These are phyloP conservation scores for Groenewaldozyma salmanticensis DNA, from an alignment of 805 yeast genomes.

Conservation along the genomic window DNA sequence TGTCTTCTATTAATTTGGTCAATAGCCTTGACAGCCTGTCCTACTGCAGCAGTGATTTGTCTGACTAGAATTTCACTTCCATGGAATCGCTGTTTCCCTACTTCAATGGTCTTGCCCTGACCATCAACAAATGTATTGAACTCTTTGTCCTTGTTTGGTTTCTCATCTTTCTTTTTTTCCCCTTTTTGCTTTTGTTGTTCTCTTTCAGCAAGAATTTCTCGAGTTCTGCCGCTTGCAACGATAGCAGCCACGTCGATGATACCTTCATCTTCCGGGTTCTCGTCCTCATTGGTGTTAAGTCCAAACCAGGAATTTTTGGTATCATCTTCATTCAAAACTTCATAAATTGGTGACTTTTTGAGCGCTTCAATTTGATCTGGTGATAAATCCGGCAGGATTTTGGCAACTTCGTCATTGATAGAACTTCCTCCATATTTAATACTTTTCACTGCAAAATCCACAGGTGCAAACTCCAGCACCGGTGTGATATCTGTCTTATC, in stretches of 20 bases:
- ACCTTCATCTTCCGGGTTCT: slow-evolving; percentile 47
- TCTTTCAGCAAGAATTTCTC: slow-evolving; percentile 59
- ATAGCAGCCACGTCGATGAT: slow-evolving; percentile 82
- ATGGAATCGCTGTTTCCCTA: slow-evolving; percentile 87
- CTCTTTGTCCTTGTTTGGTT: slow-evolving; percentile 57
- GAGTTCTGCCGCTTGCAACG: slow-evolving; percentile 66
- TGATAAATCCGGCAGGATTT: slow-evolving; percentile 49
- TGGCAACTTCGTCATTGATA: slow-evolving; percentile 46
- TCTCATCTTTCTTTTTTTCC: slow-evolving; percentile 27
- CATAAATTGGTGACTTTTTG: slow-evolving; percentile 67
- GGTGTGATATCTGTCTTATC: slow-evolving; percentile 71
- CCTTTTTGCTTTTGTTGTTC: slow-evolving; percentile 38
- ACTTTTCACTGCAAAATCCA: slow-evolving; percentile 43
- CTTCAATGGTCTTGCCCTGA: slow-evolving; percentile 42
- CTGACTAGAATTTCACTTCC: slow-evolving; percentile 59
- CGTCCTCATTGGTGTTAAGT: slow-evolving; percentile 31
- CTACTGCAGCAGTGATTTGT: slow-evolving; percentile 44
- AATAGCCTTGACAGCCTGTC: slow-evolving; percentile 42
- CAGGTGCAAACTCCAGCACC: slow-evolving; percentile 59
- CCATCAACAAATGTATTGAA: slow-evolving; percentile 61
- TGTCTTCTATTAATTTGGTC: slow-evolving; percentile 65
- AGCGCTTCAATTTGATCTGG: slow-evolving; percentile 58
- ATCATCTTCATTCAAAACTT: slow-evolving; percentile 59
- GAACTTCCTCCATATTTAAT: slow-evolving; percentile 52
- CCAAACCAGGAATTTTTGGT: slow-evolving; percentile 55